Evolutionary conservation across 495 filamentous ascomycete genomes (phyloP).

Genomic region (Talaromyces adpressus): DNA sequence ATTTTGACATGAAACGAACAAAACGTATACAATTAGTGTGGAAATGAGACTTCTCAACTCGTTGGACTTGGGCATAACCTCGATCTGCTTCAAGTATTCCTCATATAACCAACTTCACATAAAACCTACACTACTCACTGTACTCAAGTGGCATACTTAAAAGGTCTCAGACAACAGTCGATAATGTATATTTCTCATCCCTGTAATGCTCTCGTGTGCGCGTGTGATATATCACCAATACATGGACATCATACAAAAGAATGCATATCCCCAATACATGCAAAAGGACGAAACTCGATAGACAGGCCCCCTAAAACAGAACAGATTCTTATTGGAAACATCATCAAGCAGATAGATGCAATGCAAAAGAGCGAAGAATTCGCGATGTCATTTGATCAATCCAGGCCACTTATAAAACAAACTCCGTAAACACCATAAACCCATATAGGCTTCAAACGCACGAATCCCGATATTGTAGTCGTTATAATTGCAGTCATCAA

Average conservation of each 20-base stretch:
- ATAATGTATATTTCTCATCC: neutral
- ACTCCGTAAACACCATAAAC: neutral
- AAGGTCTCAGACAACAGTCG: neutral
- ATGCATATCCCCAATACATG: neutral
- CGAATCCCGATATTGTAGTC: neutral
- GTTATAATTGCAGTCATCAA: neutral
- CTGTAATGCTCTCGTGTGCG: neutral
- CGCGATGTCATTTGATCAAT: neutral
- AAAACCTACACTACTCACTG: too few relatives aligned
- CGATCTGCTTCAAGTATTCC: too few relatives aligned
- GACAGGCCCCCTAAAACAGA: neutral
- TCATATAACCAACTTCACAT: too few relatives aligned
- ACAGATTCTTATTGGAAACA: neutral
- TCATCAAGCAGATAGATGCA: slow-evolving; percentile 3
- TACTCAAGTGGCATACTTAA: too few relatives aligned
- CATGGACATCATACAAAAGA: neutral
- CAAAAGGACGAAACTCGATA: neutral
- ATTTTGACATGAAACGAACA: neutral
- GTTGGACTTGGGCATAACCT: too few relatives aligned
- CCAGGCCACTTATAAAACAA: neutral
- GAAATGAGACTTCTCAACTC: neutral
- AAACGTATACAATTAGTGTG: neutral
- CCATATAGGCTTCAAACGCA: neutral
- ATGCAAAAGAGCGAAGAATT: neutral
- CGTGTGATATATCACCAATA: neutral